Base-by-base conservation (phyloP, 2,329 filamentous ascomycete genomes). In the Trichoderma citrinoviride region DNA sequence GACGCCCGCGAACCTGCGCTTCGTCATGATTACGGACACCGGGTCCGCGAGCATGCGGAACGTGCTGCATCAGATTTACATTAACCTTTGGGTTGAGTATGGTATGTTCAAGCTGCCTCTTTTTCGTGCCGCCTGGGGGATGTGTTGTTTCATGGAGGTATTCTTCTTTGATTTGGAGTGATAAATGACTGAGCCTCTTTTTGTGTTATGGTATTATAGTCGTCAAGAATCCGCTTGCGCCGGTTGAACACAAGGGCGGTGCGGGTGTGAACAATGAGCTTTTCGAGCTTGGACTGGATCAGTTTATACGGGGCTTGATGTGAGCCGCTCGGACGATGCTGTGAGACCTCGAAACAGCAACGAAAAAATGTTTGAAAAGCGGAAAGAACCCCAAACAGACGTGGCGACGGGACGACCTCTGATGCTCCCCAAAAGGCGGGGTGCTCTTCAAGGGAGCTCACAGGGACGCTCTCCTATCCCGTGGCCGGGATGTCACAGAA, bases 41-140 rank as follows among this genome's bases (percentile, higher is more conserved):
- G 90, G 87, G 70, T 91, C 92, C 65, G 86, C 90, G 70, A 97
- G 93, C 78, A 94, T 99, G 87, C 87, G 93, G 50, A 92, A 96
- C 71, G 94, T 96, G 23, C 80, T 99, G 73, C 93, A 99, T 76
- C 95, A 99, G 83, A 97, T 99, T 68, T 99, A 97, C 77, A 96
- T 97, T 65, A 98, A 96, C 76, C 85, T 98, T 25, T 99, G 95
- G 81, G 94, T 99, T 19, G 95, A 99, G 80, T 99, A 95, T 73
- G 90, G 90, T 92, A 77, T 66, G 83, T 44, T 5, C 33, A n/a
- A n/a, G n/a, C n/a, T n/a, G n/a, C n/a, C n/a, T n/a, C n/a, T n/a
- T n/a, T n/a, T n/a, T n/a, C n/a, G n/a, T n/a, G n/a, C n/a, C n/a
- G n/a, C n/a, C n/a, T n/a, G n/a, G n/a, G n/a, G n/a, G n/a, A n/a